These are phyloP conservation scores for Sugiyamaella lignohabitans DNA, from an alignment of 805 yeast genomes.

Conservation along the genomic window DNA sequence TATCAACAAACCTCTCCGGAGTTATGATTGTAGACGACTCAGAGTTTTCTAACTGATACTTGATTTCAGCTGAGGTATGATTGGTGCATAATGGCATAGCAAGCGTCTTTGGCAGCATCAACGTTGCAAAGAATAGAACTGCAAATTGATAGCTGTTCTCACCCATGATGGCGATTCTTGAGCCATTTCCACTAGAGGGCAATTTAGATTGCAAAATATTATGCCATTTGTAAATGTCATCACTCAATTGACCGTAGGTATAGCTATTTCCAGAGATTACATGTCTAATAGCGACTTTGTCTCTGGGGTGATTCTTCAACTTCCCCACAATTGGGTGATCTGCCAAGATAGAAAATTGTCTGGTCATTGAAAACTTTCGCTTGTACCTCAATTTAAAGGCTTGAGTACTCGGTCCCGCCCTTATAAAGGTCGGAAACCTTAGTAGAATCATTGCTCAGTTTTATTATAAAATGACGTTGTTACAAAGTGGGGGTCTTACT, in stretches of 20 bases:
- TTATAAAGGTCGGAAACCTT: too few species aligned
- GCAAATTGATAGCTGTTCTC: conserved; percentile 30
- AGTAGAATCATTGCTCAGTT: too few species aligned
- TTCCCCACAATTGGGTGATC: conserved; percentile 23
- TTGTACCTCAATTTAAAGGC: too few species aligned
- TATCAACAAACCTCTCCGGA: conserved; percentile 24
- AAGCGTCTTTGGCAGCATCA: conserved; percentile 26
- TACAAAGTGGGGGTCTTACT: too few species aligned
- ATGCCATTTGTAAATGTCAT: conserved; percentile 26
- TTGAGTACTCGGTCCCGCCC: too few species aligned
- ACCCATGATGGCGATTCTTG: conserved; percentile 31
- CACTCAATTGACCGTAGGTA: conserved; percentile 26
- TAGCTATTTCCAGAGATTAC: conserved; percentile 27
- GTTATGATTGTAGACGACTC: conserved; percentile 26
- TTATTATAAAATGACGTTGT: too few species aligned
- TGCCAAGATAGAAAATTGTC: background rate
- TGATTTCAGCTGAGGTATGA: conserved; percentile 28
- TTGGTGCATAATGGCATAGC: conserved; percentile 32
- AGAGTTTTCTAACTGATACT: conserved; percentile 28
- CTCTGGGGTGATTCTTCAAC: conserved; percentile 20
- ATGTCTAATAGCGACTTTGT: conserved; percentile 29
- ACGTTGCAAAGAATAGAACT: conserved; percentile 24
- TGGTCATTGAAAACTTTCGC: too few species aligned
- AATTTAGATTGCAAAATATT: conserved; percentile 12
- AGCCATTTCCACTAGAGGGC: conserved; percentile 7